Percentiles rank a stretch among this genome's conserved stretches.
These are phyloP conservation scores for Diplodia sapinea DNA, from an alignment of 2,329 filamentous ascomycete species.

Conservation along the genomic window DNA sequence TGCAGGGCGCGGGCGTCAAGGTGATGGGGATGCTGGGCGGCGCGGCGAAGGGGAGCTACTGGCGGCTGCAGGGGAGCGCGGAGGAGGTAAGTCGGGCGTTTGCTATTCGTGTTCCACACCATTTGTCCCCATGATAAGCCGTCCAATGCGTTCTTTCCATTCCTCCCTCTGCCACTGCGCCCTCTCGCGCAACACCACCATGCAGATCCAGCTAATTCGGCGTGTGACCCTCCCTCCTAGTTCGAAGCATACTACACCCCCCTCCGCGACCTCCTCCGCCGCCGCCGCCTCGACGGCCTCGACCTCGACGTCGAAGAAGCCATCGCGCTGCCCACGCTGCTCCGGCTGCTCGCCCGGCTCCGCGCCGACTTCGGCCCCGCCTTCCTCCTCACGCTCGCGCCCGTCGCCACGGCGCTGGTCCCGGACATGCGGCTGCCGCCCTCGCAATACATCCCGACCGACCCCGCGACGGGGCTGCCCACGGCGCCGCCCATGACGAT, in stretches of 20 bases:
- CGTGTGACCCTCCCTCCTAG: constrained; percentile 36
- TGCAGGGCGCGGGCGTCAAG: constrained; percentile 77
- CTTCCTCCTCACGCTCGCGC: constrained; percentile 82
- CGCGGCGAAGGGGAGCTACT: constrained; percentile 76
- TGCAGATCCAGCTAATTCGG: too few relatives aligned
- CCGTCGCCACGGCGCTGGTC: constrained; percentile 77
- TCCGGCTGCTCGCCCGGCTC: constrained; percentile 56
- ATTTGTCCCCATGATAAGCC: background rate
- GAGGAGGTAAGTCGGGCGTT: constrained; percentile 37
- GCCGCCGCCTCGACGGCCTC: constrained; percentile 53
- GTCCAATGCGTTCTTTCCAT: too few relatives aligned
- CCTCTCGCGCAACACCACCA: too few relatives aligned
- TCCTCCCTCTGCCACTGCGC: too few relatives aligned
- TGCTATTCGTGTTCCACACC: background rate
- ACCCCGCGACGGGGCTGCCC: constrained; percentile 38
- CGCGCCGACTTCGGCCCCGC: constrained; percentile 67
- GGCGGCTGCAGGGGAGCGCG: constrained; percentile 50
- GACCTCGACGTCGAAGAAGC: constrained; percentile 66
- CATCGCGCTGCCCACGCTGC: constrained; percentile 70
- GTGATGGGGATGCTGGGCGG: constrained; percentile 88
- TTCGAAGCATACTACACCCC: constrained; percentile 79
- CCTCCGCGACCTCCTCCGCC: constrained; percentile 67
- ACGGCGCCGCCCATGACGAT: constrained; percentile 44
- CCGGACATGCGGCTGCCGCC: constrained; percentile 46
- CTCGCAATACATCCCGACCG: constrained; percentile 34